A percentile compares a stretch with the other conserved stretches of the same genome.
Conservation (phyloP, 768 basidiomycete genomes). For the Russula foetens region DNA sequence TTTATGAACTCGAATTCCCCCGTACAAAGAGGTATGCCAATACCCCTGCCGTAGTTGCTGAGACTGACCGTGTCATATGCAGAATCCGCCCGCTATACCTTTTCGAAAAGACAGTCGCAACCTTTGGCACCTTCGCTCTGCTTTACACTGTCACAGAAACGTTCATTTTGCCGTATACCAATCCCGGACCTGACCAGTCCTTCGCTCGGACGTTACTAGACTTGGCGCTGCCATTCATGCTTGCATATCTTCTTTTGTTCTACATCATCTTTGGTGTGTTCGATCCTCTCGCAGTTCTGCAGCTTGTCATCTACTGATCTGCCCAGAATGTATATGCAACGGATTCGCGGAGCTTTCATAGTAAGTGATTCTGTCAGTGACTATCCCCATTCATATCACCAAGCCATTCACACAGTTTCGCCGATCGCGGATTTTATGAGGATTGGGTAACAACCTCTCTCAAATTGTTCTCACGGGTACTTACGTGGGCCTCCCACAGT, state of each 20-base stretch:
- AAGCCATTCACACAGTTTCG: slow-evolving; percentile 51
- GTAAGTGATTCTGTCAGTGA: slow-evolving; percentile 35
- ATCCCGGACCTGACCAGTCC: slow-evolving; percentile 56
- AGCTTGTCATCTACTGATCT: slow-evolving; percentile 6
- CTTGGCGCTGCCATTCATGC: slow-evolving; percentile 88
- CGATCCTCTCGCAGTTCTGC: neutral
- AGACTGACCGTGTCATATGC: neutral
- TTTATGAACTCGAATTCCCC: slow-evolving; percentile 96
- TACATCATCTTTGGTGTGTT: slow-evolving; percentile 73
- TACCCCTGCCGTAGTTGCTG: neutral
- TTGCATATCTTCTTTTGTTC: slow-evolving; percentile 81
- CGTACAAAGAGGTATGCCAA: slow-evolving; percentile 64
- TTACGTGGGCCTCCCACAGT: slow-evolving; percentile 37
- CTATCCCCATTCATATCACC: neutral
- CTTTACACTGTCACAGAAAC: slow-evolving; percentile 90
- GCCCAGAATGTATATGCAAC: slow-evolving; percentile 89
- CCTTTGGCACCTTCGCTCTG: slow-evolving; percentile 94
- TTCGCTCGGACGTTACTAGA: slow-evolving; percentile 75
- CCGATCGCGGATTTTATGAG: slow-evolving; percentile 96
- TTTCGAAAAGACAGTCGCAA: slow-evolving; percentile 63
- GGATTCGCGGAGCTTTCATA: slow-evolving; percentile 89
- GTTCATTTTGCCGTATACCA: slow-evolving; percentile 80
- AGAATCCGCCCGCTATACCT: slow-evolving; percentile 76
- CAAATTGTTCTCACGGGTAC: neutral
- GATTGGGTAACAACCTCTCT: slow-evolving; percentile 62